Evolutionary conservation across 768 basidiomycete genomes (phyloP).

Genomic region (Mycena rebaudengoi): DNA sequence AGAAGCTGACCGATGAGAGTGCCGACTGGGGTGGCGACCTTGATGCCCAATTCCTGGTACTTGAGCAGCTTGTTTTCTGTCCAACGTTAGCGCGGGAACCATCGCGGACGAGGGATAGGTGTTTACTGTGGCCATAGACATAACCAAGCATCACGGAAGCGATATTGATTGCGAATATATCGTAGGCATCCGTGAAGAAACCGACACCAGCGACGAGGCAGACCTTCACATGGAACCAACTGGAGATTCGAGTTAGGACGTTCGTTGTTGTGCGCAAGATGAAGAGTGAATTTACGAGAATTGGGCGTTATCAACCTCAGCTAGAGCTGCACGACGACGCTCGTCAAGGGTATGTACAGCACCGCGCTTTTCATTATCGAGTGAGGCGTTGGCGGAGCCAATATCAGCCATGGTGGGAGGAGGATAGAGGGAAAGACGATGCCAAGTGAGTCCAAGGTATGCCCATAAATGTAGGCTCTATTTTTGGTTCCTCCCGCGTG

Average conservation of each 20-base stretch:
- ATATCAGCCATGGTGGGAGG: too few relatives aligned
- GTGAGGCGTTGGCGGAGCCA: background rate
- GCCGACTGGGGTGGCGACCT: constrained; percentile 75
- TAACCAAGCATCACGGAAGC: constrained; percentile 85
- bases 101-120: background rate
- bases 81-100: background rate
- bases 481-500: too few relatives aligned
- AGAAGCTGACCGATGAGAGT: constrained; percentile 80
- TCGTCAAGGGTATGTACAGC: constrained; percentile 48
- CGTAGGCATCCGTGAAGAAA: constrained; percentile 70
- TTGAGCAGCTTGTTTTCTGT: background rate
- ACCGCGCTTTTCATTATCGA: background rate
- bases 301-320: constrained; percentile 71
- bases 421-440: too few relatives aligned
- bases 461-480: too few relatives aligned
- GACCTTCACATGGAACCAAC: constrained; percentile 70
- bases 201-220: constrained; percentile 61
- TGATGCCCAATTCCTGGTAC: constrained; percentile 36
- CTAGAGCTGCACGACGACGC: constrained; percentile 64
- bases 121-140: constrained; percentile 61
- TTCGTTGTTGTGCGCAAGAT: constrained; percentile 21
- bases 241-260: constrained; percentile 20
- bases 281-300: constrained; percentile 59
- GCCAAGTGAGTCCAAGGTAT: too few relatives aligned
- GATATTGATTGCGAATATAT: constrained; percentile 38